These are phyloP conservation scores for Rhododendron molle DNA, from an alignment of 148 eudicot genomes.

Conservation along the genomic window DNA sequence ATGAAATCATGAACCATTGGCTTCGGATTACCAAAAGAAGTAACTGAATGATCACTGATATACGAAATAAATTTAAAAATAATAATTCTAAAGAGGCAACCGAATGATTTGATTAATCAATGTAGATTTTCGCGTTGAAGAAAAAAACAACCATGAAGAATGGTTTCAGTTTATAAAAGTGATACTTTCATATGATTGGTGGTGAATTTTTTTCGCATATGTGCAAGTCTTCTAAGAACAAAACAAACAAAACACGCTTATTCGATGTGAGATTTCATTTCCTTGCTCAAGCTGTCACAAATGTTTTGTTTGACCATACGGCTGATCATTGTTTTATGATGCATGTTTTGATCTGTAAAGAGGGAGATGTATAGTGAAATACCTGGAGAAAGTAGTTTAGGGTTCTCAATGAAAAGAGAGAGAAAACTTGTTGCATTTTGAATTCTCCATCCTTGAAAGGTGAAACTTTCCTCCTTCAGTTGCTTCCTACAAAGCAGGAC, in stretches of 20 bases:
- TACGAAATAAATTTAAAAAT: background rate
- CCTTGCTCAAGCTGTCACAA: background rate
- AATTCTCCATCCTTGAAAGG: constrained; percentile 9
- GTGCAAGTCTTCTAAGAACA: no score
- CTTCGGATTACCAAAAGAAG: background rate
- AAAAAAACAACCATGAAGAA: background rate
- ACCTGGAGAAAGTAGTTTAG: constrained; percentile 19
- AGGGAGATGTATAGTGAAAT: background rate
- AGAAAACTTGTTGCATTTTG: constrained; percentile 14
- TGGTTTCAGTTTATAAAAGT: background rate
- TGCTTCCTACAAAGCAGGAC: constrained; percentile 25
- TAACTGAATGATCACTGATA: background rate
- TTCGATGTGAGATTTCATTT: background rate
- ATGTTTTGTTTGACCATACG: background rate
- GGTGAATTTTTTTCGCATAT: no score
- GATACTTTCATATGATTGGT: no score
- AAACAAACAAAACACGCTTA: no score
- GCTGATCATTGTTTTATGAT: background rate
- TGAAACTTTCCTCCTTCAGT: constrained; percentile 4
- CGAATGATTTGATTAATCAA: background rate
- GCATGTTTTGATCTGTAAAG: background rate
- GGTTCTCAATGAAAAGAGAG: constrained; percentile 6
- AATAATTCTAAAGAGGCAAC: background rate
- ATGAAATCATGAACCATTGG: background rate
- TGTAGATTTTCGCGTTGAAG: background rate